phyloP scores from a whole-genome alignment of 2,329 filamentous ascomycete species.

The Paecilomyces variotii region DNA sequence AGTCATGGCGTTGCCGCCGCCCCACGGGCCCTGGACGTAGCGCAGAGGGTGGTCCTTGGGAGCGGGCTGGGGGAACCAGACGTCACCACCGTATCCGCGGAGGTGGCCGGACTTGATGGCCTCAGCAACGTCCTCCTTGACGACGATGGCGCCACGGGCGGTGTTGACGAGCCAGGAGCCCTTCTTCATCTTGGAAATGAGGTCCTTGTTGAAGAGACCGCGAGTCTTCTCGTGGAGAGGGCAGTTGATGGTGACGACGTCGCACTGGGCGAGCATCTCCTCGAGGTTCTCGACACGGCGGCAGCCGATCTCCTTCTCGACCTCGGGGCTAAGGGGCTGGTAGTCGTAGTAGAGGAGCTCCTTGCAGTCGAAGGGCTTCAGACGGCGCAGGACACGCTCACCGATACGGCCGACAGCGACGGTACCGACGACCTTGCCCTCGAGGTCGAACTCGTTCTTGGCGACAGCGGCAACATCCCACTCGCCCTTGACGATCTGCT shows the following conservation, averaged over 20 bases:
- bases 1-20: constrained; percentile 96
- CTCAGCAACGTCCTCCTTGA: constrained; percentile 96
- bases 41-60: constrained; percentile 88
- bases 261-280: constrained; percentile 89
- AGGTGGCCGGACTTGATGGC: constrained; percentile 82
- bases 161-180: constrained; percentile 98
- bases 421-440: constrained; percentile 95
- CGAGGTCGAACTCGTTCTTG: constrained; percentile 97
- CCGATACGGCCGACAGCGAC: constrained; percentile 96
- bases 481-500: constrained; percentile 79
- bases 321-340: constrained; percentile 79
- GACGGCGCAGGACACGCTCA: constrained; percentile 89
- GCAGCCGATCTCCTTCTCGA: constrained; percentile 93
- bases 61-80: constrained; percentile 95
- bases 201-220: constrained; percentile 96
- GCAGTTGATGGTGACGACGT: constrained; percentile 99
- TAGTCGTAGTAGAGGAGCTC: constrained; percentile 99
- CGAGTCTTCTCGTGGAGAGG: constrained; percentile 96
- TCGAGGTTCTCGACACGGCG: constrained; percentile 80
- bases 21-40: constrained; percentile 87
- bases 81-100: constrained; percentile 42
- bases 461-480: constrained; percentile 95
- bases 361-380: constrained; percentile 99
- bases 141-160: constrained; percentile 94
- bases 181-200: constrained; percentile 98